Evolutionary conservation across 164 flowering plant species (phyloP), one percentile per base, ranked within the genome.

Genomic region (Stephania cephalantha): DNA sequence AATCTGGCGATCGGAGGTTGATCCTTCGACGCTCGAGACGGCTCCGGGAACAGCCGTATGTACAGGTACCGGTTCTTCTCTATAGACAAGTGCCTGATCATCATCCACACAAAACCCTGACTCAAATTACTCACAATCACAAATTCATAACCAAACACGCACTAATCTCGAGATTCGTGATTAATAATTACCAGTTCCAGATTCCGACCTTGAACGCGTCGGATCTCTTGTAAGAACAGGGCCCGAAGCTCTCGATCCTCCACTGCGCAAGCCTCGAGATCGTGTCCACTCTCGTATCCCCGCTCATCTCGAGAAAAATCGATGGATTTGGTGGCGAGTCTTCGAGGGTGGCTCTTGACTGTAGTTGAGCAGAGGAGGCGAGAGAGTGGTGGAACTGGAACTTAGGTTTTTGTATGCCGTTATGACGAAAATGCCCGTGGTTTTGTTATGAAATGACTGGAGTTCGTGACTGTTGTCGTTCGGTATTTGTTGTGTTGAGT

Each of bases 1-100:
- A 94, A 91, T 50, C 83, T 83, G n/a, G 95, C 97, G 17, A 90
- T 68, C 2, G 97, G 97, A 66, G 97, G 94, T 81, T 94, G 96
- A 42, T 92, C 98, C 61, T 88, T 92, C 2, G 89, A 78, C 0
- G 78, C 64, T n/a, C 87, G 81, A 29, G 89, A 83, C 0, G 88
- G 88, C 79, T 94, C 97, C 0, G 97, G 98, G 73, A 89, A 91
- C 18, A 94, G 74, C 25, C 94, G 88, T 44, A 94, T 78, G 79
- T 85, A 88, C 70, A 90, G 69, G 77, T 86, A 85, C 53, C 97
- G 88, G 79, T 87, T 90, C 88, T 86, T 94, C 87, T 94, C 97
- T 0, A 92, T 79, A 1, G 97, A 87, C 68, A 94, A 77, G 75
- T 88, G 83, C 98, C 98, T 94, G 72, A 13, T 18, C 9, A 31